Evolutionary conservation across 306 rosid genomes (phyloP).

Genomic region (Nissolia schottii): DNA sequence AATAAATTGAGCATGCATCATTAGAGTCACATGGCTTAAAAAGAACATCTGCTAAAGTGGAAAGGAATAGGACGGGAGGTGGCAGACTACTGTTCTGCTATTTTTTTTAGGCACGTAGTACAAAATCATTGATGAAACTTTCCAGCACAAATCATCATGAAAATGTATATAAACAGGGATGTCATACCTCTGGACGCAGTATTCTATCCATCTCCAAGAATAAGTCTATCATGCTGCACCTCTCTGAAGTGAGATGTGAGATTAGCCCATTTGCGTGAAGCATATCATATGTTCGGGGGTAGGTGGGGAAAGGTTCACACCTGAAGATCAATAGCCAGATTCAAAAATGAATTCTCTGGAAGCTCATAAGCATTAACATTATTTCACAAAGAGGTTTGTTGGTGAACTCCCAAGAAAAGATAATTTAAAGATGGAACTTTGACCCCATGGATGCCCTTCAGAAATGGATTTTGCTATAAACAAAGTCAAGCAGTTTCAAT

Average conservation of each 20-base stretch:
- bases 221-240: slow-evolving; percentile 72
- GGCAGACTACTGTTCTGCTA: slow-evolving; percentile 8
- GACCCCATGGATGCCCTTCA: not conserved
- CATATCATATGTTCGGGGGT: slow-evolving; percentile 93
- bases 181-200: slow-evolving; percentile 87
- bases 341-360: slow-evolving; percentile 9
- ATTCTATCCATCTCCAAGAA: slow-evolving; percentile 96
- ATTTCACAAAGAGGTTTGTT: not conserved
- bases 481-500: slow-evolving; percentile 8
- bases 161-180: not conserved
- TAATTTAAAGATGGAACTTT: not conserved
- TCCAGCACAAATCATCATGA: slow-evolving; percentile 8
- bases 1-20: slow-evolving; percentile 18
- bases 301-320: slow-evolving; percentile 98
- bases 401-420: not conserved
- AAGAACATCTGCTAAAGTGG: not conserved
- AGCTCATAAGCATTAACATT: slow-evolving; percentile 1
- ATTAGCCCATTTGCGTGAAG: slow-evolving; percentile 87
- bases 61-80: slow-evolving; percentile 15
- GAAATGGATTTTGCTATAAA: slow-evolving; percentile 15
- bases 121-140: slow-evolving; percentile 2
- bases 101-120: not conserved
- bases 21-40: slow-evolving; percentile 3
- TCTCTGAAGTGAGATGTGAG: slow-evolving; percentile 62
- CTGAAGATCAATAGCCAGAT: slow-evolving; percentile 47